phyloP scores from a whole-genome alignment of 768 basidiomycete species.

The Mycena olivaceomarginata region DNA sequence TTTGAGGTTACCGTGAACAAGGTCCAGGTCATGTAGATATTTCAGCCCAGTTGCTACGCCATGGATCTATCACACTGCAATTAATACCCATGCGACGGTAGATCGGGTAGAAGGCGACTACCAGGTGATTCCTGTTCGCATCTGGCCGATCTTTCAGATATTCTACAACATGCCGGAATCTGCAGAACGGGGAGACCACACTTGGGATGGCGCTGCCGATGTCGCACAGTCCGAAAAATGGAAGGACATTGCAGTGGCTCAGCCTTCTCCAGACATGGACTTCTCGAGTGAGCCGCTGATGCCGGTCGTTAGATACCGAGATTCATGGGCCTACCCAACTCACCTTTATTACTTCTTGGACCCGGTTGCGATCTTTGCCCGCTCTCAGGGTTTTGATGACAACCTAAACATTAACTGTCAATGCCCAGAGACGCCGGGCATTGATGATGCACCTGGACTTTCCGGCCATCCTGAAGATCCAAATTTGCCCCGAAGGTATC shows the following conservation, averaged over 20 bases:
- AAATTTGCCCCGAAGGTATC: background rate
- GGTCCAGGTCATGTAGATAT: background rate
- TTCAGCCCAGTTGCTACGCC: background rate
- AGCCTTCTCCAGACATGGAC: background rate
- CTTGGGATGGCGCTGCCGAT: background rate
- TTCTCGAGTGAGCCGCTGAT: background rate
- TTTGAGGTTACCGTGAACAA: background rate
- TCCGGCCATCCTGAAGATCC: background rate
- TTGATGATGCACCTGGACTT: background rate
- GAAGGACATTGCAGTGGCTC: background rate
- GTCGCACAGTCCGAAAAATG: background rate
- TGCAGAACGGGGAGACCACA: background rate
- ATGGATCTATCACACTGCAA: background rate
- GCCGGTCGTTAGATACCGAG: background rate
- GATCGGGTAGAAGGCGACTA: background rate
- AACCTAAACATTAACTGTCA: background rate
- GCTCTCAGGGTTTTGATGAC: background rate
- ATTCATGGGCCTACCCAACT: background rate
- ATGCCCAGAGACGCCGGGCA: background rate
- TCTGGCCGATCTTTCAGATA: background rate
- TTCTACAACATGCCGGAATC: background rate
- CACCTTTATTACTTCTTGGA: background rate
- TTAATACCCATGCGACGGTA: background rate
- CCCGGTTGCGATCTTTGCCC: background rate
- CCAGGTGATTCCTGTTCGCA: background rate